Base-by-base conservation (phyloP, 1,139 yeast species). In the Geotrichum bryndzae region DNA sequence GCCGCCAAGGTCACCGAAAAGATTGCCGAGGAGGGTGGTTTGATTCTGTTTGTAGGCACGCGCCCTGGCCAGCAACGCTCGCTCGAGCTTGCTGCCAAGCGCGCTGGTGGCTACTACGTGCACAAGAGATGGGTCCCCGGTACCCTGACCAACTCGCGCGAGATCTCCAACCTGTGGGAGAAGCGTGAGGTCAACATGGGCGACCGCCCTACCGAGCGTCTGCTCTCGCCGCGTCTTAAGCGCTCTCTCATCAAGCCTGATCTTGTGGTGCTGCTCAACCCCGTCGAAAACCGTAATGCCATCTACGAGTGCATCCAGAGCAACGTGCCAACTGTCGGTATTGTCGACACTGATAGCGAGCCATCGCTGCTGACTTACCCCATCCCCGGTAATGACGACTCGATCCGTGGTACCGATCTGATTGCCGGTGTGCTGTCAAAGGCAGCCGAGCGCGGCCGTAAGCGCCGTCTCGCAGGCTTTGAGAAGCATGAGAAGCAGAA, bases 331-430 rank as follows among this genome's bases (percentile, higher is more conserved):
- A 92, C 98, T 1, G 86, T 94, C 69, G 99, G 97, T 50, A 83
- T 94, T 63, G 86, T 95, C 67, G 99, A 94, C 75, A 90, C 99
- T 33, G 94, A 94, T 74, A 86, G 88, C 75, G 97, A 94, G 72
- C 96, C 98, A 23, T 83, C 90, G 8, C 77, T 88, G 68, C 88
- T 94, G 62, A 90, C 97, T 1, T 94, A 94, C 74, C 96, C 98
- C 58, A 89, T 94, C 68, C 98, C 99, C 31, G 96, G 96, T 66
- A 94, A 94, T 72, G 98, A 94, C 74, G 98, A 92, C 73, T 87
- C 96, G n/a, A 78, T 85, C 63, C 83, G 99, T 73, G 84, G 96
- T 15, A 84, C 88, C 3, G 87, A 88, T 67, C 79, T 94, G 69
- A 82, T 94, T 70, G 79, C 85, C 61, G 97, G 99, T 64, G 86